Base-by-base conservation (phyloP, 2,329 filamentous ascomycete genomes). In the Exophiala sp. region DNA sequence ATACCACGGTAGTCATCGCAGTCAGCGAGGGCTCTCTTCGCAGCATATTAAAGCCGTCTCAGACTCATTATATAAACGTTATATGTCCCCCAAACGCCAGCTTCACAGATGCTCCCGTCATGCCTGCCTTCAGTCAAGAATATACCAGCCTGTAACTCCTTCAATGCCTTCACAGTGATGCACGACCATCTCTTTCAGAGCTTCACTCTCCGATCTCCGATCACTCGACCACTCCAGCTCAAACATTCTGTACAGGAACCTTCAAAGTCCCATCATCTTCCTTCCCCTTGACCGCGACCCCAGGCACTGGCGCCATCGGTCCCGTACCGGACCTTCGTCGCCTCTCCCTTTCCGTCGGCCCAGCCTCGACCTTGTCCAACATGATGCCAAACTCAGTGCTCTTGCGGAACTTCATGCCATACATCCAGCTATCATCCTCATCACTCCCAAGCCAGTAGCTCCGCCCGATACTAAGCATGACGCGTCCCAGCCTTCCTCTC, bases 391-490 rank as follows among this genome's bases (percentile, higher is more conserved):
- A 73, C 52, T 66, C 77, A 64, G 67, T 66, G 32, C 64, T 12
- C 71, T 71, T 61, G 61, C 71, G 49, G 66, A 71, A 65, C 72
- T 68, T 56, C 81, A 80, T 59, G 79, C 77, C 80, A 43, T 80
- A 78, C 65, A 85, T 62, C 63, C 63, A 64, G 49, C 59, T 59
- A 40, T 63, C 59, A 49, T 63, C 60, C 55, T 78, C 82, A 57
- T 82, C 82, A 57, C 73, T 71, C 32, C 87, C 88, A 12, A 95
- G 75, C 91, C 91, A 96, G 74, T 95, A 96, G 53, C 78, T 79
- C 61, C 81, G 82, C 36, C 87, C 87, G 20, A 89, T 77, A 8
- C 79, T 79, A 24, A 95, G 78, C 88, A 96, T 88, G 32, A 81
- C 67, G 47, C 91, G 80, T n/a, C 91, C 91, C 9, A 95, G 66